Base-by-base conservation (phyloP, 2,329 filamentous ascomycete genomes). In the Magnaporthiopsis incrustans region DNA sequence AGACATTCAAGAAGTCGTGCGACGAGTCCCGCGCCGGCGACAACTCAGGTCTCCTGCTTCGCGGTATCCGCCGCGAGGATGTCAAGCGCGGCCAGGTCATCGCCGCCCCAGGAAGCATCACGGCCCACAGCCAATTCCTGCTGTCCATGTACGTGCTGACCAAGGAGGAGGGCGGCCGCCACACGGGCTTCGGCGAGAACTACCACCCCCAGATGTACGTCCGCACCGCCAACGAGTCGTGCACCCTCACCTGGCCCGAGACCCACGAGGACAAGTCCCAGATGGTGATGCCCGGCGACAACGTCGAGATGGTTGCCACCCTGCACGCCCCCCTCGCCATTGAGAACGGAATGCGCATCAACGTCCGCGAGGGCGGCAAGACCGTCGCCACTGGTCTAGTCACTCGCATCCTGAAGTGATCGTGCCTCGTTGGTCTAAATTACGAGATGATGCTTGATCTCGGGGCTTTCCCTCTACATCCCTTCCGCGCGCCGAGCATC, bases 1-100 rank as follows among this genome's bases (percentile, higher is more conserved):
- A 99, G 84, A 99, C 94, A 69, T 99, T 99, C 86, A 97, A 98
- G 86, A 99, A 99, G 87, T 96, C 92, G 61, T 98, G 95, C 79
- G 93, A 97, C 65, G 92, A 97, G 81, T 96, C 94, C 66, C 87
- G 91, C 72, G 95, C 95, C 67, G 95, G 95, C 78, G 95, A 99
- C 81, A 99, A 98, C 88, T 97, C 95, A 32, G 95, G 95, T 75
- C 90, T 99, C 53, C 87, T 99, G 64, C 89, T 99, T 78, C 92
- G 95, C 81, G 94, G 95, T 84, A 80, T 99, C 75, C 93, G 92
- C 80, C 92, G 95, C 74, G 95, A 99, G 81, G 96, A 99, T 73
- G 85, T 99, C 73, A 85, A 82, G 73, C 92, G 95, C 77, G 95
- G 95, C 75, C 98, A 99, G 95, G 91, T 98, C 71, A 83, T 98